phyloP scores from a whole-genome alignment of 1,139 yeast species.

The Debaryomyces udenii region DNA sequence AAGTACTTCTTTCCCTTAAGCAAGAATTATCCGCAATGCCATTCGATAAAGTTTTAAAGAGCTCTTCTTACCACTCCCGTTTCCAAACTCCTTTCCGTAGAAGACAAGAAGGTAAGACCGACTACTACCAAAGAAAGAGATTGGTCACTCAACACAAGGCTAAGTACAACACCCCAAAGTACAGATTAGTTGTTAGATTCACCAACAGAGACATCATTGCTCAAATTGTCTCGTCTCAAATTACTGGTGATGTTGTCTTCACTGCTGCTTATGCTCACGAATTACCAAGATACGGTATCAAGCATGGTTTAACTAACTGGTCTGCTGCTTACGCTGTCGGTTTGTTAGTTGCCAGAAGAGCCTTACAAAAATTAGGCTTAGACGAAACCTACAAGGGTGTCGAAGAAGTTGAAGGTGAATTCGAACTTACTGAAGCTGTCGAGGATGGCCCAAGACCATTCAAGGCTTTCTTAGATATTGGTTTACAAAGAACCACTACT shows the following conservation, averaged over 20 bases:
- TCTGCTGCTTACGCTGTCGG: slow-evolving; percentile 99
- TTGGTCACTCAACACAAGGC: slow-evolving; percentile 99
- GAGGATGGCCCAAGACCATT: slow-evolving; percentile 99
- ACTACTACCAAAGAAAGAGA: slow-evolving; percentile 99
- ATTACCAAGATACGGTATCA: slow-evolving; percentile 96
- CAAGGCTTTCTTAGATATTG: slow-evolving; percentile 99
- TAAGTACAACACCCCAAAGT: slow-evolving; percentile 99
- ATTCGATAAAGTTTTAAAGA: slow-evolving; percentile 73
- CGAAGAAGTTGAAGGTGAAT: slow-evolving; percentile 99
- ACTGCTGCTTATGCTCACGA: slow-evolving; percentile 99
- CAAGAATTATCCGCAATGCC: slow-evolving; percentile 53
- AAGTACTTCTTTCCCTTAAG: neutral
- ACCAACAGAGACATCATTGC: slow-evolving; percentile 99
- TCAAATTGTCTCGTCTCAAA: slow-evolving; percentile 94
- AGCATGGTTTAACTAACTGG: slow-evolving; percentile 99
- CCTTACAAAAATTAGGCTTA: slow-evolving; percentile 95
- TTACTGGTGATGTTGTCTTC: slow-evolving; percentile 95
- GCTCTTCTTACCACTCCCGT: slow-evolving; percentile 97
- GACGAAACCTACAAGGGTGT: slow-evolving; percentile 99
- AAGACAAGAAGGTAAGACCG: slow-evolving; percentile 99
- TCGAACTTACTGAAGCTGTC: slow-evolving; percentile 96
- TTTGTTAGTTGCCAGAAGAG: slow-evolving; percentile 98
- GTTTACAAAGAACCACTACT: slow-evolving; percentile 99
- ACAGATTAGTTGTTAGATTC: slow-evolving; percentile 99
- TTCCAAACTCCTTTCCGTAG: slow-evolving; percentile 99